Conservation (phyloP, 1,284 basidiomycete genomes). For the Psilocybe mexicana region DNA sequence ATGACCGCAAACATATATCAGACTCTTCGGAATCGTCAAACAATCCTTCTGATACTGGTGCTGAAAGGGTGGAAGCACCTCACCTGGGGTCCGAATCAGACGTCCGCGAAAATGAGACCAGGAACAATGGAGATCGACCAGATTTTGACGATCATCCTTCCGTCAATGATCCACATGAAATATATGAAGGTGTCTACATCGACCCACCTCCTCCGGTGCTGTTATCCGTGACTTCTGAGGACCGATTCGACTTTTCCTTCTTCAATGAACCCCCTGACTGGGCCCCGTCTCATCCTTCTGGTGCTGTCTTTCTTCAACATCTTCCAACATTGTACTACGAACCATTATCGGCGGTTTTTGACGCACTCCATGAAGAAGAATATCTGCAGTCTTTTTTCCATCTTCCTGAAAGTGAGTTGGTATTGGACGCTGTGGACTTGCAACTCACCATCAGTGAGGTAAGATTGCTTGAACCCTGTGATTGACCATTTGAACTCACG, state of each 20-base stretch:
- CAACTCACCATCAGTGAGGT: conserved; percentile 68
- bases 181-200: conserved; percentile 70
- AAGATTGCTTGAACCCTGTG: conserved; percentile 18
- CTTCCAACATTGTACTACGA: conserved; percentile 74
- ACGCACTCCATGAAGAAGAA: conserved; percentile 64
- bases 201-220: conserved; percentile 75
- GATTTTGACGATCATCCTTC: conserved; percentile 1
- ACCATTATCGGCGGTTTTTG: conserved; percentile 64
- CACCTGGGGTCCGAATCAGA: neutral
- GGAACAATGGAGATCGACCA: neutral
- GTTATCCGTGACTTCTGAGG: conserved; percentile 47
- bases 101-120: neutral
- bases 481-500: conserved; percentile 8
- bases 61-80: neutral
- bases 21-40: no score
- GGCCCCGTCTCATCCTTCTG: neutral
- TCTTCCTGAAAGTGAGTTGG: conserved; percentile 58
- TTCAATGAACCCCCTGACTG: conserved; percentile 54
- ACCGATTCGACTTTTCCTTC: conserved; percentile 47
- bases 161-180: conserved; percentile 58
- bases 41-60: no score
- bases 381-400: conserved; percentile 46
- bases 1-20: no score
- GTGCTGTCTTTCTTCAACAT: conserved; percentile 52
- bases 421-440: conserved; percentile 68